Evolutionary conservation across 768 basidiomycete species (phyloP).

Genomic region (Amanita subjunquillea): DNA sequence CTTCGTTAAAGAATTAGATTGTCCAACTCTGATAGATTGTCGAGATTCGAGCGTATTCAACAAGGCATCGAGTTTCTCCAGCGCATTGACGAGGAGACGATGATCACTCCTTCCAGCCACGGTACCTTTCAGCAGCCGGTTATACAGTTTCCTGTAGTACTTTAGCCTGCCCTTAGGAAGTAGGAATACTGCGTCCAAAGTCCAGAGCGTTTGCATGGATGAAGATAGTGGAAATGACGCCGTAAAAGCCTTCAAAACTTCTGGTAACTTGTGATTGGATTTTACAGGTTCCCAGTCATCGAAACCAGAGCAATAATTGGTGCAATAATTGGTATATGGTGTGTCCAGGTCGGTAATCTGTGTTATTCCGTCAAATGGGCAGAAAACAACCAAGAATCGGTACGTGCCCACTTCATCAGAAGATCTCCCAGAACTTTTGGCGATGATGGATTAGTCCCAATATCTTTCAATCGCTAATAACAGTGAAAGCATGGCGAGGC

Average conservation of each 20-base stretch:
- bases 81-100: slow-evolving; percentile 64
- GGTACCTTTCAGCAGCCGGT: slow-evolving; percentile 76
- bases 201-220: slow-evolving; percentile 50
- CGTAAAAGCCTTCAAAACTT: slow-evolving; percentile 64
- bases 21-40: slow-evolving; percentile 40
- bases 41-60: slow-evolving; percentile 57
- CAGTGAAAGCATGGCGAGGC: slow-evolving; percentile 11
- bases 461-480: slow-evolving; percentile 82
- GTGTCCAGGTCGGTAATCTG: slow-evolving; percentile 88
- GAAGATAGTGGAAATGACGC: slow-evolving; percentile 47
- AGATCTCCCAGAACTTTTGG: slow-evolving; percentile 93
- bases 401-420: slow-evolving; percentile 90
- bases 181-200: slow-evolving; percentile 79
- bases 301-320: slow-evolving; percentile 65
- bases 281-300: slow-evolving; percentile 77
- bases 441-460: slow-evolving; percentile 84
- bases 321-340: slow-evolving; percentile 77
- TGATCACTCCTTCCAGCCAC: slow-evolving; percentile 83
- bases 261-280: slow-evolving; percentile 60
- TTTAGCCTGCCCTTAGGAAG: slow-evolving; percentile 77
- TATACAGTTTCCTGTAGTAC: slow-evolving; percentile 90
- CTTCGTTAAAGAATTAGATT: slow-evolving; percentile 8
- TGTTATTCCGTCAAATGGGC: slow-evolving; percentile 8
- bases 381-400: slow-evolving; percentile 1
- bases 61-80: slow-evolving; percentile 73